These are phyloP conservation scores for Carex kokanica DNA, from an alignment of 176 grass and related monocot species.

Conservation along the genomic window DNA sequence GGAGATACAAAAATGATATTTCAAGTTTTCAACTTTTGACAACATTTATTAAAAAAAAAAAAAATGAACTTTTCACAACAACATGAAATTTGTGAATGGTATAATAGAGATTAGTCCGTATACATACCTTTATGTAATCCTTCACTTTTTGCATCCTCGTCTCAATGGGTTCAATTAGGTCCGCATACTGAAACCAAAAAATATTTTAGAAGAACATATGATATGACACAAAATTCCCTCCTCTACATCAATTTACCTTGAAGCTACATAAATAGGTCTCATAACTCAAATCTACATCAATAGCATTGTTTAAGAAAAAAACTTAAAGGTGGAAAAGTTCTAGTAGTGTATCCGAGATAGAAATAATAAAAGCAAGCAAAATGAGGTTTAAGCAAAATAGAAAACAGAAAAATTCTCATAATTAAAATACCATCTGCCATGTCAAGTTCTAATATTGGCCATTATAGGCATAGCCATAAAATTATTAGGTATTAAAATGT, in stretches of 20 bases:
- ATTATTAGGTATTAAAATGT: not conserved
- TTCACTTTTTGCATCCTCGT: conserved; percentile 71
- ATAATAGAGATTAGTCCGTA: not conserved
- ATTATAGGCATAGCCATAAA: too few species aligned
- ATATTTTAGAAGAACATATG: not conserved
- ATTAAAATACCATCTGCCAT: not conserved
- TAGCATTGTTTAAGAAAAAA: not conserved
- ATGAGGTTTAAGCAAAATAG: not conserved
- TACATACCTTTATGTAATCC: conserved; percentile 77
- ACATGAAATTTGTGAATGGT: not conserved
- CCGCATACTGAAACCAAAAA: conserved; percentile 49
- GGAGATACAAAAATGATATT: not conserved
- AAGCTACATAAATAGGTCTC: not conserved
- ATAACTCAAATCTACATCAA: not conserved
- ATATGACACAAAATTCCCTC: not conserved
- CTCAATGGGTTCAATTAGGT: conserved; percentile 81
- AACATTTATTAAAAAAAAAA: not conserved
- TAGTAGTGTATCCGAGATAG: not conserved
- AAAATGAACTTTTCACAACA: not conserved
- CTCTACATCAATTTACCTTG: not conserved
- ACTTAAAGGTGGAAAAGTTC: not conserved
- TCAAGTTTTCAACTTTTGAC: not conserved
- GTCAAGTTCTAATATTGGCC: not conserved
- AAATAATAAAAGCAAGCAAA: not conserved
- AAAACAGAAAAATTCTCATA: not conserved